These are phyloP conservation scores for Trypanosoma brucei DNA, from an alignment of 208 protist species.

Conservation along the genomic window DNA sequence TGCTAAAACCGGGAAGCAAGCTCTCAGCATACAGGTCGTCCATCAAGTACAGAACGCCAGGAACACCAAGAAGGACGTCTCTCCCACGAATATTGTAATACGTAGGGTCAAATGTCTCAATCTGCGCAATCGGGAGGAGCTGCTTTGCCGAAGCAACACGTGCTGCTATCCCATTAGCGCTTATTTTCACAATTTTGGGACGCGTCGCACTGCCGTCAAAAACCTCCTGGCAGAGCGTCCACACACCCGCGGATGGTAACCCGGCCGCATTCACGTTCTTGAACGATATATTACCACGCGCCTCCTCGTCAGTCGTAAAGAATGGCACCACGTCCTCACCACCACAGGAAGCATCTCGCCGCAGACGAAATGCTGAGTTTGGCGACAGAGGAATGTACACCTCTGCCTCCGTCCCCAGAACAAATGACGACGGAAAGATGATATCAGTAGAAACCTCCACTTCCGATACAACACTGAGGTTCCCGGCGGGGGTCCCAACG, in stretches of 20 bases:
- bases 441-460: slow-evolving; percentile 30
- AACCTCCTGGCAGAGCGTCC: slow-evolving; percentile 46
- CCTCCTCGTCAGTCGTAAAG: slow-evolving; percentile 48
- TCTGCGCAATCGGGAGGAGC: slow-evolving; percentile 17
- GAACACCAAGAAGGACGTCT: slow-evolving; percentile 45
- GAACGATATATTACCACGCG: slow-evolving; percentile 39
- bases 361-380: slow-evolving; percentile 40
- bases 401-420: slow-evolving; percentile 26
- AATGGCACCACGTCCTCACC: slow-evolving; percentile 20
- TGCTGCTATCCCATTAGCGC: background rate
- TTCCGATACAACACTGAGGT: slow-evolving; percentile 7
- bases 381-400: slow-evolving; percentile 49
- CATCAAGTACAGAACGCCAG: slow-evolving; percentile 34
- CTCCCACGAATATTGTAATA: slow-evolving; percentile 45
- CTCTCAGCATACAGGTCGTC: slow-evolving; percentile 29
- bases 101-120: slow-evolving; percentile 36
- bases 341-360: slow-evolving; percentile 21
- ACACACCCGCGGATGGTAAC: slow-evolving; percentile 34
- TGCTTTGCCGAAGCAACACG: slow-evolving; percentile 3
- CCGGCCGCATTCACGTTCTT: slow-evolving; percentile 12
- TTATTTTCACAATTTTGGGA: background rate
- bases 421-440: slow-evolving; percentile 48
- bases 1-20: slow-evolving; percentile 55
- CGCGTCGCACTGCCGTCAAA: background rate
- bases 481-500: slow-evolving; percentile 36